Evolutionary conservation across 2,329 filamentous ascomycete species (phyloP).

Genomic region (Bertia moriformis): DNA sequence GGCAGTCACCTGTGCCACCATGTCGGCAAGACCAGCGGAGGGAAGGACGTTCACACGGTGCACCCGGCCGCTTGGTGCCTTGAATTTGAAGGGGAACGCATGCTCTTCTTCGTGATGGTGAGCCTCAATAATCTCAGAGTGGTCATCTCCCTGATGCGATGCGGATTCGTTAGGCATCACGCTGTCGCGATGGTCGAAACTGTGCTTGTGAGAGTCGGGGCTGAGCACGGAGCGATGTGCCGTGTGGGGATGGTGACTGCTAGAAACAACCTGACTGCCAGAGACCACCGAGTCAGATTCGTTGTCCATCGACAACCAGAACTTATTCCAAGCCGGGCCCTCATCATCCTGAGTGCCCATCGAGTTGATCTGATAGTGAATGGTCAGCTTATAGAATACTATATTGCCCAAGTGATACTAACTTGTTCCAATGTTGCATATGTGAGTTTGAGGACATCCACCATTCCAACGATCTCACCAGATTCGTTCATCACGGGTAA

Average conservation of each 20-base stretch:
- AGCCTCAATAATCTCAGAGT: conserved; percentile 40
- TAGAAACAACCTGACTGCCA: conserved; percentile 71
- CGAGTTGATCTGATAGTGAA: conserved; percentile 65
- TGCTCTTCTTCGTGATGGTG: conserved; percentile 46
- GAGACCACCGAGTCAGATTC: conserved; percentile 95
- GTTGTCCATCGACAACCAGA: conserved; percentile 91
- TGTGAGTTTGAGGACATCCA: conserved; percentile 93
- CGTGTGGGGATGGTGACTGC: conserved; percentile 56
- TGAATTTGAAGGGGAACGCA: conserved; percentile 97
- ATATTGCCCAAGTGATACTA: no score
- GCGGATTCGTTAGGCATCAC: conserved; percentile 88
- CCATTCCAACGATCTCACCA: conserved; percentile 98
- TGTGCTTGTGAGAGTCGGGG: conserved; percentile 54
- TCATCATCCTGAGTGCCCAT: conserved; percentile 82
- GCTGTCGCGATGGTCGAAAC: conserved; percentile 54
- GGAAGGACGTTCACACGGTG: conserved; percentile 79
- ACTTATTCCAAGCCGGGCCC: conserved; percentile 98
- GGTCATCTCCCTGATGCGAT: conserved; percentile 73
- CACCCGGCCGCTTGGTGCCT: conserved; percentile 85
- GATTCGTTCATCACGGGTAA: conserved; percentile 94
- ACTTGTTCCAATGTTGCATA: conserved; percentile 80
- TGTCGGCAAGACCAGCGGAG: conserved; percentile 63
- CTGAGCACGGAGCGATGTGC: conserved; percentile 59
- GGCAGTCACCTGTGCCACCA: conserved; percentile 62
- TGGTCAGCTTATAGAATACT: background rate